Evolutionary conservation across 208 protist genomes (phyloP), one percentile per base, ranked within the genome.

Genomic region (Crithidia sp.): DNA sequence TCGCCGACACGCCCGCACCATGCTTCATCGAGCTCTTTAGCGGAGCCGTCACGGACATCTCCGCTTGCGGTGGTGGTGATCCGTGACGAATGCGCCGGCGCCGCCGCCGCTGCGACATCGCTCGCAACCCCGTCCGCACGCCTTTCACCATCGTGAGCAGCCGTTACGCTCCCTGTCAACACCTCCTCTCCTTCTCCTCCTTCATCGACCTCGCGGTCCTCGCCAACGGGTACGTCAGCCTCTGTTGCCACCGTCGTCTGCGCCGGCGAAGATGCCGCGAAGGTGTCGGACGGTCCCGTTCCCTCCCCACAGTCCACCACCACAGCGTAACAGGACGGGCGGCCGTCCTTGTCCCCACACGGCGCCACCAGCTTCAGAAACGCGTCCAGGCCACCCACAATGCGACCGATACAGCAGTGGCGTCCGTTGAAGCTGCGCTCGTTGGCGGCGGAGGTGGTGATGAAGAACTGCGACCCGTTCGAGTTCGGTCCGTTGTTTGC

Each of bases 381-480:
- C 8, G 66, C 78, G 0, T 92, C 81, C 10, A 94, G 75, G 14
- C 87, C 89, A 10, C 54, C 37, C 57, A 79, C 65, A 8, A 93
- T 79, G 4, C 83, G 83, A 1, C 89, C 91, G 60, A 94, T 86
- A 76, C 89, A 94, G 50, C 83, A 79, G 75, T 94, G 81, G 5
- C 85, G 74, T 13, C 88, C 87, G 63, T 88, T 94, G 66, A 93
- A 77, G 70, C 77, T 82, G 52, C 85, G 75, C 76, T 94, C 89
- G 16, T 92, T 56, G 19, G 19, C 59, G 7, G 56, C 77, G 4
- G 76, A 82, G 43, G 93, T 97, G 19, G 92, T 97, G 58, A 98
- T 95, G 81, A 97, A 98, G 68, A 98, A 98, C 87, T 98, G 95
- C 36, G 89, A 87, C 54, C 91, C 94, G 76, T 98, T 98, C 59